phyloP scores from a whole-genome alignment of 2,329 filamentous ascomycete species.

The Neobulgaria alba region DNA sequence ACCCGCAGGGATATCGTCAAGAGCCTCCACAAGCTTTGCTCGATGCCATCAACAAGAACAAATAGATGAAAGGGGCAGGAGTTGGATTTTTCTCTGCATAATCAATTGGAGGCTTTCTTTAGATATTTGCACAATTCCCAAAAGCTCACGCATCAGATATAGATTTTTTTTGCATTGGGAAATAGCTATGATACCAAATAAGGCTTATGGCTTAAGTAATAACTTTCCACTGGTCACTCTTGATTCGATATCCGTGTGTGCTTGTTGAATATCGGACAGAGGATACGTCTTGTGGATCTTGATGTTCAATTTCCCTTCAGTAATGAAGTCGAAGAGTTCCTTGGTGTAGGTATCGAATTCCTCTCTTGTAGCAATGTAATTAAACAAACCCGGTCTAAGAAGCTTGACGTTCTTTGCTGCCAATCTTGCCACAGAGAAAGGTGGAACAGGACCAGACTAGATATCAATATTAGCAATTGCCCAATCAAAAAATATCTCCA shows the following conservation, averaged over 20 bases:
- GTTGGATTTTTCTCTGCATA: too few species aligned
- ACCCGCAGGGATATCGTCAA: constrained; percentile 90
- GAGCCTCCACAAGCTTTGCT: constrained; percentile 78
- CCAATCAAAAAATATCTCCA: too few species aligned
- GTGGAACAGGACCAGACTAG: constrained; percentile 65
- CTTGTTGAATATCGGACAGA: constrained; percentile 60
- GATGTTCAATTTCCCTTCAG: constrained; percentile 60
- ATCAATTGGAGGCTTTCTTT: too few species aligned
- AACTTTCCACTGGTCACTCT: constrained; percentile 80
- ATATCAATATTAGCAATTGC: too few species aligned
- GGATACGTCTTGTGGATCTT: constrained; percentile 71
- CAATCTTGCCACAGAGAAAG: constrained; percentile 48
- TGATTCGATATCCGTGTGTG: constrained; percentile 71
- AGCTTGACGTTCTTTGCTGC: constrained; percentile 69
- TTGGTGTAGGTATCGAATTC: constrained; percentile 62
- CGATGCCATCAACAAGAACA: constrained; percentile 45
- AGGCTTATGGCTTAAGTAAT: constrained; percentile 56
- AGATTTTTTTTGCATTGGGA: not conserved
- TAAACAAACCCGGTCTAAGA: constrained; percentile 63
- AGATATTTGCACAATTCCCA: not conserved
- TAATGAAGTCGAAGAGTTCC: constrained; percentile 66
- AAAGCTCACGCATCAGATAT: not conserved
- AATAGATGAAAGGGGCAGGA: too few species aligned
- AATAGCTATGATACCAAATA: not conserved
- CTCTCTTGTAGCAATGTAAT: constrained; percentile 59